These are phyloP conservation scores for Suhomyces faveliae DNA, from an alignment of 805 yeast species.

Conservation along the genomic window DNA sequence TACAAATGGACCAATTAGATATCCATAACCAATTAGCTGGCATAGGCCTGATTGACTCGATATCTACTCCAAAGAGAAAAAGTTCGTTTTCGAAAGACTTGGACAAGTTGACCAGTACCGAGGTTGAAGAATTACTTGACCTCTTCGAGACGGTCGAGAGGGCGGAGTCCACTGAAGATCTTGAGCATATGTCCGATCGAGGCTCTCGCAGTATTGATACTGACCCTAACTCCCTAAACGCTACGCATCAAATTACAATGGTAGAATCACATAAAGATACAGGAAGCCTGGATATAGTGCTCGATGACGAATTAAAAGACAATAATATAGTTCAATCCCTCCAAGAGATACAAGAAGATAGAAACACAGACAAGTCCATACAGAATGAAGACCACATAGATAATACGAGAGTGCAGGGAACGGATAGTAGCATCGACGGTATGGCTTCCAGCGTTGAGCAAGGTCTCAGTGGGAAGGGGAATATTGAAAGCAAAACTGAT, in stretches of 20 bases:
- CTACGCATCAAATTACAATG: background rate
- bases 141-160: conserved; percentile 1
- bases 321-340: background rate
- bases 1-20: background rate
- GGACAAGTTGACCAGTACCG: conserved; percentile 2
- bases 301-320: no score
- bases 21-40: background rate
- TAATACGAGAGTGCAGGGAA: no score
- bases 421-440: background rate
- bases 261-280: no score
- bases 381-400: no score
- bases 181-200: background rate
- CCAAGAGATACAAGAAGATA: background rate
- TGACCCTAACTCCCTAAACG: background rate
- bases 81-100: background rate
- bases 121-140: conserved; percentile 5
- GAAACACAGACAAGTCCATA: no score
- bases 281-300: no score
- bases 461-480: background rate
- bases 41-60: background rate
- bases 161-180: background rate
- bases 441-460: background rate
- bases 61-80: background rate
- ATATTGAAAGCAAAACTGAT: background rate
- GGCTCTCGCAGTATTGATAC: background rate